These are phyloP conservation scores for Xylariaceae sp. DNA, from an alignment of 2,329 filamentous ascomycete genomes.

Conservation along the genomic window DNA sequence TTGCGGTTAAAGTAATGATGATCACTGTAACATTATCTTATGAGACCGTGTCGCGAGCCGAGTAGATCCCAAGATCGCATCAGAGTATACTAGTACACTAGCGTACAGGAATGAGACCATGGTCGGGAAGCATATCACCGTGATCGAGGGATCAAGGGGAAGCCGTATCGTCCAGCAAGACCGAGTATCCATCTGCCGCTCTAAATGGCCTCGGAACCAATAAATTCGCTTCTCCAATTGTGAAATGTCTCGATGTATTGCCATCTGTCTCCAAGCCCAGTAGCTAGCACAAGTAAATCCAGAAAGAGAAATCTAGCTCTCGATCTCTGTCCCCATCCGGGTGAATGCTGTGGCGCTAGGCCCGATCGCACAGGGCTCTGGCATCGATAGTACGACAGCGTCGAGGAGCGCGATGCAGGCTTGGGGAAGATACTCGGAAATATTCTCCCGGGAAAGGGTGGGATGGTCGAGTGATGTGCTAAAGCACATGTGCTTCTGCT, in stretches of 20 bases:
- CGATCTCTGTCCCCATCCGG: constrained; percentile 25
- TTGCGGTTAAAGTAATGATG: too few species aligned
- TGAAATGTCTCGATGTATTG: constrained; percentile 23
- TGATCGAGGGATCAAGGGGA: constrained; percentile 27
- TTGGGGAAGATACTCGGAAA: constrained; percentile 7
- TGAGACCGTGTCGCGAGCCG: too few species aligned
- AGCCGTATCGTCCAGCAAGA: constrained; percentile 19
- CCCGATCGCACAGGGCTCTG: constrained; percentile 26
- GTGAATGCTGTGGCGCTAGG: constrained; percentile 30
- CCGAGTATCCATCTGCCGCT: constrained; percentile 14
- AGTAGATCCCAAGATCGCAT: too few species aligned
- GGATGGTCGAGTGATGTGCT: constrained; percentile 23
- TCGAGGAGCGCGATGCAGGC: constrained; percentile 9
- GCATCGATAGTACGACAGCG: constrained; percentile 18
- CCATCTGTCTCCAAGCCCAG: too few species aligned
- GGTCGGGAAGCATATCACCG: constrained; percentile 28
- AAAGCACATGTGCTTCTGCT: constrained; percentile 30
- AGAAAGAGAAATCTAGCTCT: constrained; percentile 30
- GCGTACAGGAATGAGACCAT: too few species aligned
- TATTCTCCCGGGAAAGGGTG: constrained; percentile 18
- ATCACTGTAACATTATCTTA: too few species aligned
- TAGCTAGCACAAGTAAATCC: too few species aligned
- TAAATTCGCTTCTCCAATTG: constrained; percentile 20
- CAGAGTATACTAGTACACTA: too few species aligned
- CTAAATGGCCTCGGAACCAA: constrained; percentile 20